Evolutionary conservation across 805 yeast genomes (phyloP), one percentile per base, ranked within the genome.

Genomic region (Kodamaea sagamina): DNA sequence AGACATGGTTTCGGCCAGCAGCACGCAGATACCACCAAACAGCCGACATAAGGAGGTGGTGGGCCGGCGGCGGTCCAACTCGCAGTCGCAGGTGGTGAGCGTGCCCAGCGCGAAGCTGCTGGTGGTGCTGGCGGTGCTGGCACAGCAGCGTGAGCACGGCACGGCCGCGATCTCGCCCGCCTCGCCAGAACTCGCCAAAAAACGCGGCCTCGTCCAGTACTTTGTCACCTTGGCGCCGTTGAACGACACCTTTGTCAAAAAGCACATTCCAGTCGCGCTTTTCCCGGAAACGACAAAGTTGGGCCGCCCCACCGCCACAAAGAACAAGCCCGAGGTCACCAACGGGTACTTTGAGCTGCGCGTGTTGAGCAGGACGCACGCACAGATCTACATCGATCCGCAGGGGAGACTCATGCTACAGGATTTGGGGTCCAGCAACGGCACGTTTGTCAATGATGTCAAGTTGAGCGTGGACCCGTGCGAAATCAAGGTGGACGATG

Each of bases 281-380:
- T 74, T 71, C 46, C 99, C 99, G 0, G 89, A 86, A 10, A 82
- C 88, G 3, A 66, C 90, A 41, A 88, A 88, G 58, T 71, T 93
- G 17, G 99, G 99, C 1, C 77, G 99, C 43, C 98, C 96, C 36
- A 83, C 86, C 12, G 86, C 84, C 50, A 72, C 86, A 2, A 75
- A 74, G 48, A 71, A 74, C 36, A 72, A 74, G 43, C 80, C 79
- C 27, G 78, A 74, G 48, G 70, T 86, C 2, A 83, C 86, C 27
- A 95, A 95, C 60, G 99, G 98, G 0, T 90, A 78, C 61, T 93
- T 93, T 58, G 98, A 93, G 65, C 88, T 97, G 8, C 72, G 98
- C 21, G 98, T 95, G 8, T 75, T 93, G 36, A 84, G 95, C 13
- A 72, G 99, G 51, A 93, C 87, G 57, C 99, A 93, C 65, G 99